phyloP scores from a whole-genome alignment of 306 rosid species.

The Albizia julibrissin region DNA sequence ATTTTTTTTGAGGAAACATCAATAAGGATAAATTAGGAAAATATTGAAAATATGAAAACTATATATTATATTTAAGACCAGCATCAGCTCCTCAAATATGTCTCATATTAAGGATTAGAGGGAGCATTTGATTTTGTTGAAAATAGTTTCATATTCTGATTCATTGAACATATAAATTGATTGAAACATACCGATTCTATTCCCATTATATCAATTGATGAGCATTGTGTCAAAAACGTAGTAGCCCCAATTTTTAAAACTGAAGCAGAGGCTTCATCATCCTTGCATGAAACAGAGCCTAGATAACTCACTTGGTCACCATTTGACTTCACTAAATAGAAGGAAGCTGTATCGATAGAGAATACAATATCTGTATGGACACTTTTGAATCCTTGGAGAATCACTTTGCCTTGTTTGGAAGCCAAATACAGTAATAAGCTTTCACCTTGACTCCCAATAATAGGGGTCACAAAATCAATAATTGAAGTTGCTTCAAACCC shows the following conservation, averaged over 20 bases:
- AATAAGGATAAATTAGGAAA: no score
- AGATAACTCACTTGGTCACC: slow-evolving; percentile 9
- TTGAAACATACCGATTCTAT: slow-evolving; percentile 50
- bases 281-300: slow-evolving; percentile 42
- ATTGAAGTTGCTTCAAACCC: slow-evolving; percentile 40
- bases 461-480: slow-evolving; percentile 24
- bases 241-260: slow-evolving; percentile 40
- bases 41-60: no score
- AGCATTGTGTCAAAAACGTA: slow-evolving; percentile 41
- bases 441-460: slow-evolving; percentile 27
- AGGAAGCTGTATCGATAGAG: slow-evolving; percentile 35
- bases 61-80: no score
- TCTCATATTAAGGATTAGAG: no score
- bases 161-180: slow-evolving; percentile 6
- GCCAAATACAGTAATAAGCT: slow-evolving; percentile 38
- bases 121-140: no score
- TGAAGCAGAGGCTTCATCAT: slow-evolving; percentile 31
- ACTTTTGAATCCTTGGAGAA: slow-evolving; percentile 37
- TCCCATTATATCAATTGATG: slow-evolving; percentile 50
- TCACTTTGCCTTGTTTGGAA: slow-evolving; percentile 48
- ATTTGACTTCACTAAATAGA: slow-evolving; percentile 38
- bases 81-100: no score
- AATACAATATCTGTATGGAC: slow-evolving; percentile 35
- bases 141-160: not conserved
- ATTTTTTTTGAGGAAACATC: no score